Evolutionary conservation across 805 yeast genomes (phyloP).

Genomic region (Saccharomycopsis babjevae): DNA sequence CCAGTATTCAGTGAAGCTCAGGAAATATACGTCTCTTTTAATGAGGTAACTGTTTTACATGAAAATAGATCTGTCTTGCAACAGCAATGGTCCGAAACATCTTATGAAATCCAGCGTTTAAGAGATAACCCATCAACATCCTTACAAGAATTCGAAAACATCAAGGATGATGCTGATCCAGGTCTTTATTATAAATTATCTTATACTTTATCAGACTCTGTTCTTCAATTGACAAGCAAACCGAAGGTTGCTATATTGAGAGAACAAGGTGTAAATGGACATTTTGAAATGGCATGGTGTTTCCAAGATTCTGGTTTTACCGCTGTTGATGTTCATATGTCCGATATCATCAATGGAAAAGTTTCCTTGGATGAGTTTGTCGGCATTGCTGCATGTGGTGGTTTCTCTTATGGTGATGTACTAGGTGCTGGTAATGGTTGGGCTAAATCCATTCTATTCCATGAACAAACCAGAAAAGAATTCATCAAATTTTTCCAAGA

Average conservation of each 20-base stretch:
- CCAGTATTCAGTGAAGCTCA: constrained; percentile 49
- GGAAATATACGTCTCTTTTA: constrained; percentile 36
- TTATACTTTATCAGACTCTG: constrained; percentile 46
- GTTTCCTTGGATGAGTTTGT: constrained; percentile 69
- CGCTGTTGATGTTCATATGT: constrained; percentile 93
- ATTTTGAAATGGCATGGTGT: constrained; percentile 97
- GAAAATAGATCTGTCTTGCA: constrained; percentile 61
- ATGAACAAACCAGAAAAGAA: constrained; percentile 64
- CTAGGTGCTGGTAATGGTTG: constrained; percentile 98
- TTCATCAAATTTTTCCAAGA: constrained; percentile 74
- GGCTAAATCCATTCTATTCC: constrained; percentile 92
- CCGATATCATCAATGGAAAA: constrained; percentile 70
- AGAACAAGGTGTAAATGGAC: constrained; percentile 98
- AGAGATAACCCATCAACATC: constrained; percentile 93
- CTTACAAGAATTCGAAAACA: constrained; percentile 68
- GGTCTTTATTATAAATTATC: constrained; percentile 79
- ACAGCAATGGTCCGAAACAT: constrained; percentile 77
- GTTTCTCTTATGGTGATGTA: constrained; percentile 97
- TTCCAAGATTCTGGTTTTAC: constrained; percentile 93
- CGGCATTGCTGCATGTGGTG: constrained; percentile 98
- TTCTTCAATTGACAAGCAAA: constrained; percentile 32
- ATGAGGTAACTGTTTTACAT: constrained; percentile 37
- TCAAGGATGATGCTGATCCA: constrained; percentile 77
- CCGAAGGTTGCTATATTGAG: constrained; percentile 94
- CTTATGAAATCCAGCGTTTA: constrained; percentile 78